Percentiles rank a stretch among this genome's conserved stretches.
These are phyloP conservation scores for Aspergillus puulaauensis DNA, from an alignment of 2,329 filamentous ascomycete genomes.

Conservation along the genomic window DNA sequence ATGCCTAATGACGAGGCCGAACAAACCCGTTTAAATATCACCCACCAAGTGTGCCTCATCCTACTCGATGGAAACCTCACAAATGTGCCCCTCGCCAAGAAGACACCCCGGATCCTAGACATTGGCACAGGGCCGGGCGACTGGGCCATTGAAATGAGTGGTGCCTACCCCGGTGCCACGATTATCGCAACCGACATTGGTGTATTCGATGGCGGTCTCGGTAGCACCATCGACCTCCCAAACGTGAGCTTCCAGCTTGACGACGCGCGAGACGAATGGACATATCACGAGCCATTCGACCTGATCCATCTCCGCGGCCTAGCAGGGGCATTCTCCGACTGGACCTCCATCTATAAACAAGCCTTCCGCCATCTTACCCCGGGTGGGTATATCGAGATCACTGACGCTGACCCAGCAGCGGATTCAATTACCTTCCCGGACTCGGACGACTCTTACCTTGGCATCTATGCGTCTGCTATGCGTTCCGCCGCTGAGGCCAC, in stretches of 20 bases:
- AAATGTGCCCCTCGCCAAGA: conserved; percentile 28
- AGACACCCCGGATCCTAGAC: conserved; percentile 36
- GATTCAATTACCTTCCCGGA: conserved; percentile 25
- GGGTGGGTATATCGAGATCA: conserved; percentile 49
- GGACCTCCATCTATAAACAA: conserved; percentile 47
- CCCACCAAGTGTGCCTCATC: conserved; percentile 62
- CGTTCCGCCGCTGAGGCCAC: conserved; percentile 40
- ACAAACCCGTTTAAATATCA: conserved; percentile 61
- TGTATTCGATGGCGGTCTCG: conserved; percentile 43
- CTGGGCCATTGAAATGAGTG: conserved; percentile 51
- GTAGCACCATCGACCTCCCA: conserved; percentile 30
- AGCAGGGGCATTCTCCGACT: conserved; percentile 49
- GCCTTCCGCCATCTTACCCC: conserved; percentile 46
- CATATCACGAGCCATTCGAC: conserved; percentile 50
- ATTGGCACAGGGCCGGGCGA: conserved; percentile 52
- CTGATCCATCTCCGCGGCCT: conserved; percentile 51
- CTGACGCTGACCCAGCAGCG: conserved; percentile 38
- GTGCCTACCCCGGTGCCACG: conserved; percentile 44
- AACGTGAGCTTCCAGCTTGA: conserved; percentile 52
- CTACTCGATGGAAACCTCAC: conserved; percentile 36
- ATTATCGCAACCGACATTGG: conserved; percentile 49
- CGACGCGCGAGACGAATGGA: conserved; percentile 49
- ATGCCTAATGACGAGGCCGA: conserved; percentile 68
- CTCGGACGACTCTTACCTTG: conserved; percentile 31
- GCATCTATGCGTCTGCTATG: conserved; percentile 34